A percentile compares a stretch with the other conserved stretches of the same genome.
Conservation (phyloP, 2,329 filamentous ascomycete genomes). For the Capronia coronata region DNA sequence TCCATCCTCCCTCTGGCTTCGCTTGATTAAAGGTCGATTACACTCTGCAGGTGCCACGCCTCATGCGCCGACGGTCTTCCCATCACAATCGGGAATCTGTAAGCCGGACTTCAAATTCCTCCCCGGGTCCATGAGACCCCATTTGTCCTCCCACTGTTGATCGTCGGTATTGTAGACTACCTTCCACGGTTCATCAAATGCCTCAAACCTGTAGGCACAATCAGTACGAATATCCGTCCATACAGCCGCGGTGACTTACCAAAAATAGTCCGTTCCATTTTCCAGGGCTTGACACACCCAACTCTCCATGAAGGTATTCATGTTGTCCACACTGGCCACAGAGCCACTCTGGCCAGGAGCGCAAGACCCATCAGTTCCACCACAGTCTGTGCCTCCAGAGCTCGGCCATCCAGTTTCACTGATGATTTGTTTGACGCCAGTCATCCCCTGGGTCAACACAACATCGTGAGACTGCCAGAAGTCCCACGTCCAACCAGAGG, state of each 20-base stretch:
- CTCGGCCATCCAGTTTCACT: constrained; percentile 90
- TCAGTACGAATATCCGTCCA: constrained; percentile 19
- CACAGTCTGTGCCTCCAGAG: constrained; percentile 72
- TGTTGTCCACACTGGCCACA: constrained; percentile 68
- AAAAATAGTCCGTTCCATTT: constrained; percentile 90
- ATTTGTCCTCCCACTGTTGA: constrained; percentile 88
- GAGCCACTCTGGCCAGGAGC: constrained; percentile 52
- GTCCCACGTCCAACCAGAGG: constrained; percentile 70
- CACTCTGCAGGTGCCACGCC: no score
- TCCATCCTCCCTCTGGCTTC: not conserved
- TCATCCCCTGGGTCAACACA: constrained; percentile 52
- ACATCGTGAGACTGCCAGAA: constrained; percentile 74
- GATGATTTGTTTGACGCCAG: constrained; percentile 66
- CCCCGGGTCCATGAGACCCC: constrained; percentile 82
- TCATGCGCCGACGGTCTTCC: constrained; percentile 52
- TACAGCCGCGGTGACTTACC: constrained; percentile 48
- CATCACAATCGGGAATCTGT: constrained; percentile 79
- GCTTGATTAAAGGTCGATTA: no score
- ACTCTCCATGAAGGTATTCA: constrained; percentile 79
- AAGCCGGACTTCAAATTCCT: constrained; percentile 78
- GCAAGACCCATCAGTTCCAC: constrained; percentile 50
- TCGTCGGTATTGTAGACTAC: constrained; percentile 59
- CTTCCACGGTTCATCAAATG: constrained; percentile 97
- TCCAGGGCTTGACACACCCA: constrained; percentile 76
- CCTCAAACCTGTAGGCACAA: constrained; percentile 60